Evolutionary conservation across 352 stramenopile species (phyloP).

Genomic region (Phytophthora nicotianae): DNA sequence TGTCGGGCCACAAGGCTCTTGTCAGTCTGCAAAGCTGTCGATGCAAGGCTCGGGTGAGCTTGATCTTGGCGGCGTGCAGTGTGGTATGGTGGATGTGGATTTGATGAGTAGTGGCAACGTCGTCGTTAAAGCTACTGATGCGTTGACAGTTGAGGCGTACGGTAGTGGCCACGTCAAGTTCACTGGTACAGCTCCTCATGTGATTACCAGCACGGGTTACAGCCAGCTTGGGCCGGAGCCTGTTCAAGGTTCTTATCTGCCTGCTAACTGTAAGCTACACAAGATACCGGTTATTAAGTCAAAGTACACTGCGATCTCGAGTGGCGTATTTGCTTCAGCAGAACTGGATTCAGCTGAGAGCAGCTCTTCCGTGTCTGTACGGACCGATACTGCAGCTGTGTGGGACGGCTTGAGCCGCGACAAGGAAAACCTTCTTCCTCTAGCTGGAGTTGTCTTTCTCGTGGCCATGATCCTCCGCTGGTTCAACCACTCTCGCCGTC

Average conservation of each 20-base stretch:
- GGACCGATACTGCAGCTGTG: neutral
- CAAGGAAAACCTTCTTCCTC: constrained; percentile 22
- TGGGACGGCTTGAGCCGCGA: constrained; percentile 10
- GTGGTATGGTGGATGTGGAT: constrained; percentile 38
- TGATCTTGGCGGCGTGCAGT: constrained; percentile 42
- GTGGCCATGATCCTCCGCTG: constrained; percentile 29
- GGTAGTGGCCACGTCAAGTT: constrained; percentile 25
- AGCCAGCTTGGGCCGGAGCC: constrained; percentile 3
- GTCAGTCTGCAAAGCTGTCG: constrained; percentile 18
- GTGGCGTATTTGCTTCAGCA: constrained; percentile 12
- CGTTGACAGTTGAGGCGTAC: constrained; percentile 18
- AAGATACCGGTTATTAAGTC: constrained; percentile 26
- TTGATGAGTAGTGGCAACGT: constrained; percentile 48
- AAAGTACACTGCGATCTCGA: constrained; percentile 13
- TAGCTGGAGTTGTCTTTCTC: constrained; percentile 26
- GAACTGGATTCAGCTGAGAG: constrained; percentile 29
- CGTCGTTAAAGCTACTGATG: constrained; percentile 39
- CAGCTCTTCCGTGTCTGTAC: constrained; percentile 4
- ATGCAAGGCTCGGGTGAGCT: constrained; percentile 41
- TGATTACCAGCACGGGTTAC: constrained; percentile 17
- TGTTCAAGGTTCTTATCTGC: constrained; percentile 17
- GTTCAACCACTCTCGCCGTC: constrained; percentile 28
- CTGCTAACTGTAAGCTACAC: constrained; percentile 18
- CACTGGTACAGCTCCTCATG: constrained; percentile 7
- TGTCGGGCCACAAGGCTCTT: constrained; percentile 19